Evolutionary conservation across 2,329 filamentous ascomycete species (phyloP), one percentile per base, ranked within the genome.

Genomic region (Colletotrichum gloeosporioides): DNA sequence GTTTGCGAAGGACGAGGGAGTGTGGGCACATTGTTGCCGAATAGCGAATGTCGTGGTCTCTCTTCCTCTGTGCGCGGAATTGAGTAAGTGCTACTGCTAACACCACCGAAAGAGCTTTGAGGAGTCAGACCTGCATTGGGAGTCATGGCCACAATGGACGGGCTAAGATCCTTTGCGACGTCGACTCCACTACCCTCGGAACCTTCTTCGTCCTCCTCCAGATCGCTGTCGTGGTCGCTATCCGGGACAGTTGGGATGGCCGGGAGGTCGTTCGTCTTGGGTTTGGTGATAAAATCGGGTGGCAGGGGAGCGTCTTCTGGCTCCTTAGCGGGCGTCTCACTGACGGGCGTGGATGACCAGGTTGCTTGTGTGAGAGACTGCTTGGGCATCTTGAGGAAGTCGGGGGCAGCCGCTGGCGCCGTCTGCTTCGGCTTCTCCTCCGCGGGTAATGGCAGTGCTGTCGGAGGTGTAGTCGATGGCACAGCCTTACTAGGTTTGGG

Each of bases 161-260:
- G 90, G 79, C 90, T 93, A 15, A 93, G 83, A 66, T 93, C 92
- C 79, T 93, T 91, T n/a, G 89, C 89, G 62, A 93, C 89, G 81
- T 93, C 92, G 65, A 93, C 87, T 29, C 91, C 92, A 77, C 92
- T 93, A 16, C 92, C 92, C 80, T 91, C 90, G 0, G 86, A 88
- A 8, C 81, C 88, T 15, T 87, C 85, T 8, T 85, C 83, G 31
- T 87, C 85, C 10, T 86, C 86, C 77, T 80, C 77, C 32, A 83
- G 85, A 25, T 87, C 84, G 73, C 71, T 78, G 16, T 78, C 73
- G 22, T 67, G 34, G 22, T 73, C 76, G 16, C 73, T 77, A 22
- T 78, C 77, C 36, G 77, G 76, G n/a, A 78, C 59, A 10, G 73
- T 72, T 9, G 77, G 76, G 2, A 74, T 75, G 9, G 53, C 22